Evolutionary conservation across 208 protist species (phyloP).

Genomic region (Acanthamoeba sp.): DNA sequence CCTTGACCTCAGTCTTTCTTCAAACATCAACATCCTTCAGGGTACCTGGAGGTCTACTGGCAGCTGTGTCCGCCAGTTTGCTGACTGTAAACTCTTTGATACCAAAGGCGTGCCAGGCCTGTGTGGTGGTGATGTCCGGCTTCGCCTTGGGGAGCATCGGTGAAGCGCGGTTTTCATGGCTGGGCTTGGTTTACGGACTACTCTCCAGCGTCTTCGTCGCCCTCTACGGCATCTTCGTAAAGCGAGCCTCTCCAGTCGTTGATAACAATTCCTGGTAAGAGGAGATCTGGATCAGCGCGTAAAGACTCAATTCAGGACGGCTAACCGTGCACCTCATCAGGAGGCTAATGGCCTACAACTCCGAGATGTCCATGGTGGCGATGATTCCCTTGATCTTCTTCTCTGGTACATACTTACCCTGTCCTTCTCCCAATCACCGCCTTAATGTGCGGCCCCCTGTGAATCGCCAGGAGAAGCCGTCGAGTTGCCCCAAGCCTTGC

Average conservation of each 20-base stretch:
- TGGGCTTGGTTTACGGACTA: conserved; percentile 74
- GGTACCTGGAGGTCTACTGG: neutral
- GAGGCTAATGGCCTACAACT: conserved; percentile 50
- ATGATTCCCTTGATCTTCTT: conserved; percentile 14
- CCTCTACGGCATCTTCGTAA: conserved; percentile 71
- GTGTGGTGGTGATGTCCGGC: conserved; percentile 77
- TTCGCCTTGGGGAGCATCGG: conserved; percentile 73
- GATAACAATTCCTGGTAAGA: conserved; percentile 21
- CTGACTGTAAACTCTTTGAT: neutral
- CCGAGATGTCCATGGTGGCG: neutral
- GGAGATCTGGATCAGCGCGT: too few species aligned
- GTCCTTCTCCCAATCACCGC: too few species aligned
- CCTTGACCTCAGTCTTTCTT: conserved; percentile 75
- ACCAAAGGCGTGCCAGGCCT: neutral
- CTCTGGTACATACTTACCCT: neutral
- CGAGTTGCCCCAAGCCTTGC: neutral
- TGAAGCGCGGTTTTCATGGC: conserved; percentile 64
- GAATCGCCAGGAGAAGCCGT: neutral
- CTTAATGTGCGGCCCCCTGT: too few species aligned
- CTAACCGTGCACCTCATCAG: too few species aligned
- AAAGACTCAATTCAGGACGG: too few species aligned
- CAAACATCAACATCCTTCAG: conserved; percentile 7
- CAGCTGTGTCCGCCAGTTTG: too few species aligned
- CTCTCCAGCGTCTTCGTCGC: conserved; percentile 78
- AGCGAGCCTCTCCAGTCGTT: neutral